Percentiles rank a stretch among this genome's conserved stretches.
phyloP scores from a whole-genome alignment of 306 rosid species.

The Adenanthera pavonina region DNA sequence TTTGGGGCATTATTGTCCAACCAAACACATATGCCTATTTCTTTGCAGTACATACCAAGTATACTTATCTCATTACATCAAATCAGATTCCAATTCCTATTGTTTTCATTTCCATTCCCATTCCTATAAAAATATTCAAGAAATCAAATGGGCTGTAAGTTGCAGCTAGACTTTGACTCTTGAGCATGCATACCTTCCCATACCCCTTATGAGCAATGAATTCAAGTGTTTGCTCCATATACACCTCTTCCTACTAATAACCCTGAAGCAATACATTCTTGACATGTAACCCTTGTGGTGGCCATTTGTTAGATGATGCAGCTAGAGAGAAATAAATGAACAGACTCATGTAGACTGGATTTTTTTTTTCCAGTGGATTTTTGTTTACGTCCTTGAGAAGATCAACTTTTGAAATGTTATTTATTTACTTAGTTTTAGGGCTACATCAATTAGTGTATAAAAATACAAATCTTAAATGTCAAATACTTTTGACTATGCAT shows the following conservation, averaged over 20 bases:
- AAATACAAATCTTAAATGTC: neutral
- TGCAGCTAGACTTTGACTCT: neutral
- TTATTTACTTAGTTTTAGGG: neutral
- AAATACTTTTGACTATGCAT: neutral
- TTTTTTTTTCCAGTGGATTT: neutral
- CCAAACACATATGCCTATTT: no score
- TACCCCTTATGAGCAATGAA: neutral
- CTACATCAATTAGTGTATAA: neutral
- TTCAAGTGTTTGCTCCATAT: neutral
- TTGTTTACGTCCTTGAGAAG: neutral
- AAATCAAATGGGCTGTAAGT: no score
- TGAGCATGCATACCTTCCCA: neutral
- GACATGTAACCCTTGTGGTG: neutral
- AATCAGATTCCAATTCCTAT: no score
- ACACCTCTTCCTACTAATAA: neutral
- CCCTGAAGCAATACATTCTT: neutral
- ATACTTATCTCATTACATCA: no score
- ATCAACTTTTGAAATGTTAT: neutral
- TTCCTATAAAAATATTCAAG: no score
- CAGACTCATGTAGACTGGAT: neutral
- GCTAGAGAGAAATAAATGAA: neutral
- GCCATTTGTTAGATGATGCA: neutral
- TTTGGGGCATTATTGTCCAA: no score
- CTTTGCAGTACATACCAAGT: no score
- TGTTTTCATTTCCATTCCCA: no score